Evolutionary conservation across 2,329 filamentous ascomycete species (phyloP).

Genomic region (Fusarium humuli): DNA sequence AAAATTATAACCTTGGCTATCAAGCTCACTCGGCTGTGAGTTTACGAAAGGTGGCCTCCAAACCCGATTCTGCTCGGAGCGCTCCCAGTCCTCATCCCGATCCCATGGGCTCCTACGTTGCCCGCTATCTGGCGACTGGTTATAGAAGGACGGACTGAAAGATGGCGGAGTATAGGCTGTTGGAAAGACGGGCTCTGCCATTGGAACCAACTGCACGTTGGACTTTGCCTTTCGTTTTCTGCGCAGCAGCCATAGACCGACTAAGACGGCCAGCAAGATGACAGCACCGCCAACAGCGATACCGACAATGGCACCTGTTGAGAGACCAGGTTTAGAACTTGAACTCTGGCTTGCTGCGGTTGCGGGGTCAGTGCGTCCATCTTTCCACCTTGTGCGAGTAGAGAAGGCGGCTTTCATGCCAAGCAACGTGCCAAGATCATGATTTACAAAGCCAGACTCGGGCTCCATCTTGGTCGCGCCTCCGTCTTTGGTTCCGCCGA

Average conservation of each 20-base stretch:
- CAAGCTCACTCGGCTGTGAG: neutral
- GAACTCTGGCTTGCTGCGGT: neutral
- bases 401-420: slow-evolving; percentile 1
- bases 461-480: neutral
- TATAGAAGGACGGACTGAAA: neutral
- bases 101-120: neutral
- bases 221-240: neutral
- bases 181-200: neutral
- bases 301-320: neutral
- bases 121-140: neutral
- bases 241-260: neutral
- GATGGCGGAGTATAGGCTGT: neutral
- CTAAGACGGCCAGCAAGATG: neutral
- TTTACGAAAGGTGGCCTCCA: neutral
- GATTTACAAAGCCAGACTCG: neutral
- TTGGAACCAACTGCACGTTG: neutral
- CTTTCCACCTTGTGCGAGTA: neutral
- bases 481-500: neutral
- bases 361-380: neutral
- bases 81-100: neutral
- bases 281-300: neutral
- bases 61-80: neutral
- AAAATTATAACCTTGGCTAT: neutral
- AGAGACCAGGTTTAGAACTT: neutral
- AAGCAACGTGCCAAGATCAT: neutral